Percentiles rank a stretch among this genome's conserved stretches.
Evolutionary conservation across 2,329 filamentous ascomycete species (phyloP).

Genomic region (Aspergillus quadrilineatus): DNA sequence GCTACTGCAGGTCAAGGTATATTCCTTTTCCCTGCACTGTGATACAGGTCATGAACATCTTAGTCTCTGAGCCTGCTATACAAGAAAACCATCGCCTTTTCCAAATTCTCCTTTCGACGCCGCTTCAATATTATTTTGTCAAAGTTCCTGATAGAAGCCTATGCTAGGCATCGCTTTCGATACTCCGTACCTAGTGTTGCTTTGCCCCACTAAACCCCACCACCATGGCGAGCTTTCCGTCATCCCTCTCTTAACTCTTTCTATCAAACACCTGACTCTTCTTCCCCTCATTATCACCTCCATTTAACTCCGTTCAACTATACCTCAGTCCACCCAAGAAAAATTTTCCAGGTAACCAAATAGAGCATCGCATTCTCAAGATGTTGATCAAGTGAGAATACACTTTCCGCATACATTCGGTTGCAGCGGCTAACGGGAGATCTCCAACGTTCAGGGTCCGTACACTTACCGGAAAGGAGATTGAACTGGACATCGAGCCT

Average conservation of each 20-base stretch:
- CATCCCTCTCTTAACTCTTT: constrained; percentile 17
- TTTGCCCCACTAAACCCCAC: constrained; percentile 32
- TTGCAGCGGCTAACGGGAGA: constrained; percentile 15
- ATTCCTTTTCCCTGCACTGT: not conserved
- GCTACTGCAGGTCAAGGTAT: not conserved
- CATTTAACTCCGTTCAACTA: not conserved
- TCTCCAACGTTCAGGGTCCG: constrained; percentile 66
- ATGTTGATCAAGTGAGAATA: constrained; percentile 54
- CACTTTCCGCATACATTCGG: not conserved
- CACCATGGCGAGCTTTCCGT: constrained; percentile 26
- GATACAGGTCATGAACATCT: not conserved
- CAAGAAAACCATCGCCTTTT: not conserved
- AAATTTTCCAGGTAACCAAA: not conserved
- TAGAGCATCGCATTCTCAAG: constrained; percentile 21
- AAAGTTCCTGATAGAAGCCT: not conserved
- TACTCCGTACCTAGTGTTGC: not conserved
- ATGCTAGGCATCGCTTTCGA: not conserved
- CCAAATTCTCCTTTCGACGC: not conserved
- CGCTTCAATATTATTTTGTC: not conserved
- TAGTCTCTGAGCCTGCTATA: not conserved
- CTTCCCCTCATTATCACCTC: constrained; percentile 16
- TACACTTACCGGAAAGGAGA: constrained; percentile 97
- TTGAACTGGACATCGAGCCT: constrained; percentile 94
- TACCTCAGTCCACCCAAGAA: not conserved
- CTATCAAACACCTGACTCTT: constrained; percentile 10